Conservation (phyloP, 345 rosid genomes). For the Excoecaria cochinchinensis region DNA sequence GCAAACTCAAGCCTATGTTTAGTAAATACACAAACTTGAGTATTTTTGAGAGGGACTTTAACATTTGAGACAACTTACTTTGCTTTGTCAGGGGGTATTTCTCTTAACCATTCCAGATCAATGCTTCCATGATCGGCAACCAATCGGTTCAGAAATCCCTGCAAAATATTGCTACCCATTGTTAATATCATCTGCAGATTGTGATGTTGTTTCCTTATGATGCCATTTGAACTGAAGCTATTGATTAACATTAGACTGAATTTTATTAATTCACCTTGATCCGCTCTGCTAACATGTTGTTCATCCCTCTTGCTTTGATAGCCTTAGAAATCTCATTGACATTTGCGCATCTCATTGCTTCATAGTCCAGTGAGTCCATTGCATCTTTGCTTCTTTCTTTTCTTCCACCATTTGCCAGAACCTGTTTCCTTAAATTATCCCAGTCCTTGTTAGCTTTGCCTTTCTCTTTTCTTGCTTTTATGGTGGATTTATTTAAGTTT, state of each 20-base stretch:
- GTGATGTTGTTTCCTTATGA: conserved; percentile 8
- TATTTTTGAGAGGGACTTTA: conserved; percentile 7
- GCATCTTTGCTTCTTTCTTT: conserved; percentile 26
- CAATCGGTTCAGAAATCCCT: conserved; percentile 23
- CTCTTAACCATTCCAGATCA: conserved; percentile 31
- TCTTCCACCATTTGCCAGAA: conserved; percentile 22
- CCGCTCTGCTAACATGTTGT: conserved; percentile 29
- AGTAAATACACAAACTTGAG: neutral
- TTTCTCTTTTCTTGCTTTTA: conserved; percentile 50
- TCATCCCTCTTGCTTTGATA: conserved; percentile 37
- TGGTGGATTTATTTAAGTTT: conserved; percentile 24
- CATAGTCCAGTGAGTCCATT: conserved; percentile 34
- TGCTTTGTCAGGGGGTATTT: conserved; percentile 35
- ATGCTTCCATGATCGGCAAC: conserved; percentile 29
- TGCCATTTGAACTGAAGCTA: conserved; percentile 14
- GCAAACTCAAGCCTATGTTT: neutral
- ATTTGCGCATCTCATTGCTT: conserved; percentile 32
- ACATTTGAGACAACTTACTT: conserved; percentile 25
- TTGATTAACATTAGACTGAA: conserved; percentile 13
- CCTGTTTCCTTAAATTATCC: conserved; percentile 27
- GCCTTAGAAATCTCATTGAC: conserved; percentile 28
- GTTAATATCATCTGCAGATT: conserved; percentile 12
- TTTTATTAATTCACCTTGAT: conserved; percentile 26
- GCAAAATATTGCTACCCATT: conserved; percentile 26
- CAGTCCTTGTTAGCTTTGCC: conserved; percentile 25